Base-by-base conservation (phyloP, 2,329 filamentous ascomycete genomes). In the Pseudogymnoascus sp. region DNA sequence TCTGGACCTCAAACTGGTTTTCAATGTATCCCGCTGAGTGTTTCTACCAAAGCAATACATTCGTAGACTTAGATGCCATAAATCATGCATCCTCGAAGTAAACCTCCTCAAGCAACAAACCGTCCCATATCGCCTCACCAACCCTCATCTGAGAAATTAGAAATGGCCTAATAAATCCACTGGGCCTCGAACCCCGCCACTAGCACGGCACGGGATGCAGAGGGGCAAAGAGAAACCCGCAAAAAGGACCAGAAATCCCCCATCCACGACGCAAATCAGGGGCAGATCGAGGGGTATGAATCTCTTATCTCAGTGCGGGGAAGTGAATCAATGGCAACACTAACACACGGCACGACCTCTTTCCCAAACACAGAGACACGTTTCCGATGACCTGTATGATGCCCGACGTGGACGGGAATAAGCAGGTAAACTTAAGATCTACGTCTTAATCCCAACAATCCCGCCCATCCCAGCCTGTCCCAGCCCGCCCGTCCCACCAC, bases 351-450 rank as follows among this genome's bases (percentile, higher is more conserved):
- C 46, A 53, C 46, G 46, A 7, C 46, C 14, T 31, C 1, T 16
- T 53, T 16, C 25, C 25, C 46, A 53, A 53, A 31, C 46, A 11
- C 46, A 16, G n/a, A 53, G 11, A n/a, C 23, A 25, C 8, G 23
- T 53, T 53, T 53, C 25, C 25, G 31, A 6, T 53, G 46, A 31
- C 14, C 23, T 53, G 23, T 53, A 53, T 53, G 46, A 31, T 16
- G 46, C 46, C 25, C 46, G 25, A 31, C 46, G 46, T 53, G 25
- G 46, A 53, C 46, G 25, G 46, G 46, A 53, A 53, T 53, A 53
- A 53, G 46, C 11, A 53, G 31, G 46, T 31, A 53, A 53, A 53
- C 46, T 28, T 49, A 7, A n/a, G 46, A 53, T 53, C 46, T 16
- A 5, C 46, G 5, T 8, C 7, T 31, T 53, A 53, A 53, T 31